Percentiles rank a stretch among this genome's conserved stretches.
These are phyloP conservation scores for Didymella segeticola DNA, from an alignment of 2,329 filamentous ascomycete species.

Conservation along the genomic window DNA sequence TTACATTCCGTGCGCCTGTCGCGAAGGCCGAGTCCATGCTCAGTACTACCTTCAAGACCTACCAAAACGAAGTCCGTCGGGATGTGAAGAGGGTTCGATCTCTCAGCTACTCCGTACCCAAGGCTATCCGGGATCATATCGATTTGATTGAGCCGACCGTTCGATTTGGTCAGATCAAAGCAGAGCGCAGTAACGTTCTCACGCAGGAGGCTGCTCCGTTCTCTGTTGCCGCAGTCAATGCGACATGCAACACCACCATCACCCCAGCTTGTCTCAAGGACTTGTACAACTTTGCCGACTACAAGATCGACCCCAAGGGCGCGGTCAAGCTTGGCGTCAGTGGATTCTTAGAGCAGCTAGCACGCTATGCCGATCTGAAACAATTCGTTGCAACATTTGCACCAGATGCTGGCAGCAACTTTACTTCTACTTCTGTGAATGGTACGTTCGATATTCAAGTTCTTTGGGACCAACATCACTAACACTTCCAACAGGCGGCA, in stretches of 20 bases:
- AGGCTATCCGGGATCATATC: slow-evolving; percentile 60
- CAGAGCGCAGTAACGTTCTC: slow-evolving; percentile 50
- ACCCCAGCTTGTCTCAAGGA: slow-evolving; percentile 57
- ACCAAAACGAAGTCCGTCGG: slow-evolving; percentile 55
- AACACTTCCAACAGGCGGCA: slow-evolving; percentile 29
- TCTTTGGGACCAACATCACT: neutral
- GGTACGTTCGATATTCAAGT: slow-evolving; percentile 37
- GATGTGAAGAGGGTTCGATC: slow-evolving; percentile 59
- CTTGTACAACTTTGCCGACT: slow-evolving; percentile 54
- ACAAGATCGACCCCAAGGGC: slow-evolving; percentile 48
- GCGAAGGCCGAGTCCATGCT: slow-evolving; percentile 63
- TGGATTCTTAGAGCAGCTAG: slow-evolving; percentile 58
- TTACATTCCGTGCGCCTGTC: slow-evolving; percentile 64
- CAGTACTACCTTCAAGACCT: slow-evolving; percentile 64
- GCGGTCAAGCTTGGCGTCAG: slow-evolving; percentile 52
- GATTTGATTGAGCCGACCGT: slow-evolving; percentile 72
- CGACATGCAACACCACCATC: slow-evolving; percentile 53
- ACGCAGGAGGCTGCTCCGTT: slow-evolving; percentile 35
- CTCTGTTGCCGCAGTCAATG: slow-evolving; percentile 34
- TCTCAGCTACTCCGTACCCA: slow-evolving; percentile 67
- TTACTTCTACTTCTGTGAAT: slow-evolving; percentile 53
- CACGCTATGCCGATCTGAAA: slow-evolving; percentile 55
- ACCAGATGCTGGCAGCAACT: slow-evolving; percentile 53
- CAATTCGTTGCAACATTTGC: slow-evolving; percentile 51
- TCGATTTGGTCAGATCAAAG: slow-evolving; percentile 61